Base-by-base conservation (phyloP, 345 rosid genomes). In the Gossypium ekmanianum region DNA sequence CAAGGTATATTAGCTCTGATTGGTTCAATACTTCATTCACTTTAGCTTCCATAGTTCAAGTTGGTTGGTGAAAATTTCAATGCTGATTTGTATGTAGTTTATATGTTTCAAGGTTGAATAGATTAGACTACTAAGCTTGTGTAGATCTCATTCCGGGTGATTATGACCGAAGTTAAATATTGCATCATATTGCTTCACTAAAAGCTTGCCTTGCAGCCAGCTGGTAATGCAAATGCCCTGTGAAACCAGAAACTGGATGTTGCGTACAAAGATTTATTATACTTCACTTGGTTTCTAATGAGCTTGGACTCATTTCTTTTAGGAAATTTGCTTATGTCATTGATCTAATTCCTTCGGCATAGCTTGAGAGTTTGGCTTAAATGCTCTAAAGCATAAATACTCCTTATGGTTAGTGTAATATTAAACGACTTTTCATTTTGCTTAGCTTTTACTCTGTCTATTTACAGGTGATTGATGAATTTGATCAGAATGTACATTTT, bases 401-500 rank as follows among this genome's bases (percentile, higher is more conserved):
- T 62, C 12, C 11, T 29, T 34, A 29, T 29, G 9, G 17, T 2
- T 14, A 34, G 11, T 29, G 2, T 7, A 7, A 7, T 61, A 6
- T 63, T 4, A 43, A 48, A 69, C 0, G 59, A 55, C n/a, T 9
- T 10, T 3, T 24, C 11, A 22, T 22, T 75, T 61, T 79, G 27
- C 59, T 9, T 26, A 13, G 58, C 47, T 55, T 50, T 3, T 18
- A 2, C 61, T 72, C 55, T 69, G 52, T 57, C 44, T 18, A 24
- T 39, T 75, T 72, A 59, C 85, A 92, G 99, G 98, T 95, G 78
- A 92, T 95, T 51, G 99, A 95, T 78, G 99, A 95, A 79, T 95
- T 84, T 78, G 88, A 89, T 80, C 76, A 87, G 72, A 87, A 87
- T 77, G 97, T 95, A 54, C 98, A 95, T 80, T 92, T 91, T 61